Percentiles rank a stretch among this genome's conserved stretches.
Conservation (phyloP, 495 filamentous ascomycete genomes). For the Extremus antarcticus region DNA sequence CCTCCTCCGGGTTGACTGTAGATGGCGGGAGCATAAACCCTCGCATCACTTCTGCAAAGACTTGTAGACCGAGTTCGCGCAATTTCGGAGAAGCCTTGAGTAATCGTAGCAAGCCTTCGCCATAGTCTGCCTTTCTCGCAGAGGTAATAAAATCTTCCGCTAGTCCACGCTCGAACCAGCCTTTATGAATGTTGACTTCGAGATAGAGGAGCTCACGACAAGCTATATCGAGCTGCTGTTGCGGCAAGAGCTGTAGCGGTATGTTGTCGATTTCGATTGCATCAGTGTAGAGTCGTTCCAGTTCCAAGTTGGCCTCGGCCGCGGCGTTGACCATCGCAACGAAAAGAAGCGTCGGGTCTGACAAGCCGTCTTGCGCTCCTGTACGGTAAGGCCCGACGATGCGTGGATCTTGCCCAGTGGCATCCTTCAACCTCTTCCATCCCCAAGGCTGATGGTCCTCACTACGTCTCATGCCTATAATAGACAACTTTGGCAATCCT, state of each 20-base stretch:
- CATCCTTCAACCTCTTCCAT: slow-evolving; percentile 4
- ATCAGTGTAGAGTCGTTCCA: slow-evolving; percentile 19
- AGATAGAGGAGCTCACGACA: slow-evolving; percentile 10
- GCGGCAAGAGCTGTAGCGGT: not conserved
- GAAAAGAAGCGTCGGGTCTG: slow-evolving; percentile 11
- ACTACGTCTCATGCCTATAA: slow-evolving; percentile 17
- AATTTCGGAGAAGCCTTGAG: slow-evolving; percentile 5
- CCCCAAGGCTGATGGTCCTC: slow-evolving; percentile 19
- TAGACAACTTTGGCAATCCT: slow-evolving; percentile 10
- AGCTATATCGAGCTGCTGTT: slow-evolving; percentile 2
- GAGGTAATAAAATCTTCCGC: not conserved
- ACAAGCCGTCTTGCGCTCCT: not conserved
- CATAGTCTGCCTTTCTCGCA: not conserved
- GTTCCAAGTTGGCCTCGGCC: not conserved
- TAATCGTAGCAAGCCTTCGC: slow-evolving; percentile 3
- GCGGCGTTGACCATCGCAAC: slow-evolving; percentile 6
- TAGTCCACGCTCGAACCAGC: not conserved
- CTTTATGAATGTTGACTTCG: slow-evolving; percentile 13
- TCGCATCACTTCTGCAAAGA: slow-evolving; percentile 6
- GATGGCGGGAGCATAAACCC: not conserved
- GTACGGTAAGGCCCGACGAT: slow-evolving; percentile 7
- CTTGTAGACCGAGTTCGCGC: slow-evolving; percentile 13
- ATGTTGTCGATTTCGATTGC: slow-evolving; percentile 16
- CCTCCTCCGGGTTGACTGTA: not conserved
- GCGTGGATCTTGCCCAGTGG: slow-evolving; percentile 13